A percentile compares a stretch with the other conserved stretches of the same genome.
Conservation (phyloP, 306 rosid species). For the Quercus berberidifolia region DNA sequence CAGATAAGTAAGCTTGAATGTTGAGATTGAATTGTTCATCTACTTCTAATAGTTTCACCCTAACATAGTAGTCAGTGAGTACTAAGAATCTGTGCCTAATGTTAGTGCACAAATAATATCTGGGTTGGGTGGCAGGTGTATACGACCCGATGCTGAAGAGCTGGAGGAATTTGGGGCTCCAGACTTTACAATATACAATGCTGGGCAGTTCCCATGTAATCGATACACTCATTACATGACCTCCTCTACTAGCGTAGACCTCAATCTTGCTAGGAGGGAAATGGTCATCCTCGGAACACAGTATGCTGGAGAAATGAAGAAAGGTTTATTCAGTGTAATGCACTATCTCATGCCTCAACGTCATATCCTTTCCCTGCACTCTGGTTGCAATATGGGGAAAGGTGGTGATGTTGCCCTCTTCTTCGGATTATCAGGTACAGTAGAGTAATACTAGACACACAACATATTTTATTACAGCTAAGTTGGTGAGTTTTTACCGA, state of each 20-base stretch:
- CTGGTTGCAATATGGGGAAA: constrained; percentile 89
- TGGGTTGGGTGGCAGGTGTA: constrained; percentile 67
- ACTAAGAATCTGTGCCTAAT: background rate
- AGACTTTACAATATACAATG: constrained; percentile 94
- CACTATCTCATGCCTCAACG: constrained; percentile 93
- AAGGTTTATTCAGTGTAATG: constrained; percentile 88
- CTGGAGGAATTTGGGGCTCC: constrained; percentile 89
- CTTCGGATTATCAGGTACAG: constrained; percentile 88
- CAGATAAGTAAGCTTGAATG: too few relatives aligned
- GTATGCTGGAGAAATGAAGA: constrained; percentile 98
- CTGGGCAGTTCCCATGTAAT: constrained; percentile 93
- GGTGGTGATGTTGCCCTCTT: constrained; percentile 92
- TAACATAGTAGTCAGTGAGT: background rate
- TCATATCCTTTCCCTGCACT: constrained; percentile 76
- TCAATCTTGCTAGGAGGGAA: constrained; percentile 84
- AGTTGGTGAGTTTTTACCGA: too few relatives aligned
- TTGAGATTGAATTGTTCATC: too few relatives aligned
- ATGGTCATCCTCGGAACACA: constrained; percentile 98
- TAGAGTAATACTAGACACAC: background rate
- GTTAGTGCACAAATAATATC: too few relatives aligned
- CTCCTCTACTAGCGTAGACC: constrained; percentile 86
- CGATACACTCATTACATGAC: constrained; percentile 96
- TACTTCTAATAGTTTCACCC: too few relatives aligned
- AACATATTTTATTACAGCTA: too few relatives aligned
- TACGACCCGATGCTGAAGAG: constrained; percentile 88